Evolutionary conservation across 352 stramenopile species (phyloP).

Genomic region (Discostella stelligera): DNA sequence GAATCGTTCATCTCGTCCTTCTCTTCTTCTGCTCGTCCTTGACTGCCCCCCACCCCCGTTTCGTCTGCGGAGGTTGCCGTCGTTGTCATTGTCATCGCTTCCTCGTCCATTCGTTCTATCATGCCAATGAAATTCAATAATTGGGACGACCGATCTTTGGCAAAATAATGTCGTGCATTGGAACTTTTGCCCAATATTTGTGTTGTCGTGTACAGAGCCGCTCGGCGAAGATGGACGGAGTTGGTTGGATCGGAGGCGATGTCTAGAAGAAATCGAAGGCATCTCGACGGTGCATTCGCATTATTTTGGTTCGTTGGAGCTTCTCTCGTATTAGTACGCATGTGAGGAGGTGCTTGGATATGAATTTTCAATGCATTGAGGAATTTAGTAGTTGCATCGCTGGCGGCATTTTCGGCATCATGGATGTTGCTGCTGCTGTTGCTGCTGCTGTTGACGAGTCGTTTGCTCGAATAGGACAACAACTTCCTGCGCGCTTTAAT

Average conservation of each 20-base stretch:
- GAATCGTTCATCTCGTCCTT: no score
- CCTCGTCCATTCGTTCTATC: neutral
- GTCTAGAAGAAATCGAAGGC: constrained; percentile 30
- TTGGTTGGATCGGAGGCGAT: constrained; percentile 21
- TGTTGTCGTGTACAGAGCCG: constrained; percentile 14
- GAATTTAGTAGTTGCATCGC: constrained; percentile 33
- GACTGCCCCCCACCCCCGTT: neutral
- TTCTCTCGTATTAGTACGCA: neutral
- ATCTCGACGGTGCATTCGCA: constrained; percentile 23
- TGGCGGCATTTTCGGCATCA: constrained; percentile 5
- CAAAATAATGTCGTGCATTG: constrained; percentile 19
- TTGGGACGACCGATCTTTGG: constrained; percentile 5
- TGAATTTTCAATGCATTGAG: constrained; percentile 25
- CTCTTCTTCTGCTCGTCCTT: neutral
- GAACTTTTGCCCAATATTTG: constrained; percentile 36
- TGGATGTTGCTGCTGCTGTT: neutral
- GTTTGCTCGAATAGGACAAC: constrained; percentile 21
- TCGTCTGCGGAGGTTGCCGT: no score
- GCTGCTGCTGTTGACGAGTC: neutral
- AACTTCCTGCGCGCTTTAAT: constrained; percentile 31
- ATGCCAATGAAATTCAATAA: constrained; percentile 29
- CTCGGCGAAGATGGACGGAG: constrained; percentile 43
- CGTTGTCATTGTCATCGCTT: no score
- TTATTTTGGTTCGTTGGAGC: neutral
- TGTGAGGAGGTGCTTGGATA: neutral